Percentiles rank a stretch among this genome's conserved stretches.
These are phyloP conservation scores for Aaosphaeria arxii DNA, from an alignment of 2,329 filamentous ascomycete genomes.

Conservation along the genomic window DNA sequence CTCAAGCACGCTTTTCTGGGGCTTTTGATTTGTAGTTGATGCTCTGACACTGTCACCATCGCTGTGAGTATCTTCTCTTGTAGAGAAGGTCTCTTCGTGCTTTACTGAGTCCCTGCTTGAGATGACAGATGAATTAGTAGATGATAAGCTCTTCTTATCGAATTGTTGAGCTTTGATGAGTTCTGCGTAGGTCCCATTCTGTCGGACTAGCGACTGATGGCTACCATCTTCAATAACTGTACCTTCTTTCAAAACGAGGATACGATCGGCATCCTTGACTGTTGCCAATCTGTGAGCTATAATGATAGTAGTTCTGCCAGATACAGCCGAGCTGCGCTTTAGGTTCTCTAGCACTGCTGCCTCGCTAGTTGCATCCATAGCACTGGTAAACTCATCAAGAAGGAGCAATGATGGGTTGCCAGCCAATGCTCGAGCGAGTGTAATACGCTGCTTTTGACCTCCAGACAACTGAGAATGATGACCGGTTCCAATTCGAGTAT, in stretches of 20 bases:
- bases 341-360: slow-evolving; percentile 31
- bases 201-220: slow-evolving; percentile 26
- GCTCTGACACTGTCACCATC: not conserved
- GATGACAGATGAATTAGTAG: slow-evolving; percentile 14
- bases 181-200: slow-evolving; percentile 27
- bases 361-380: slow-evolving; percentile 32
- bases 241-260: slow-evolving; percentile 36
- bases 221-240: slow-evolving; percentile 27
- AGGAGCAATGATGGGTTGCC: slow-evolving; percentile 31
- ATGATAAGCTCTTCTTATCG: slow-evolving; percentile 24
- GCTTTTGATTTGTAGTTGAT: not conserved
- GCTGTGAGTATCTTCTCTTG: not conserved
- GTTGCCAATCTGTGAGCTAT: slow-evolving; percentile 37
- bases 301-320: slow-evolving; percentile 33
- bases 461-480: slow-evolving; percentile 34
- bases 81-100: not conserved
- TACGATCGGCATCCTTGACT: slow-evolving; percentile 35
- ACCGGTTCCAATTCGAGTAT: slow-evolving; percentile 31
- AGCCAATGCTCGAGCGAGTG: slow-evolving; percentile 34
- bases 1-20: slow-evolving; percentile 5
- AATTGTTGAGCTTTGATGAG: slow-evolving; percentile 35
- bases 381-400: slow-evolving; percentile 37
- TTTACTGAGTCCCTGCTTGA: not conserved
- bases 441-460: slow-evolving; percentile 40
- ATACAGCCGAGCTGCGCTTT: slow-evolving; percentile 21